phyloP scores from a whole-genome alignment of 2,329 filamentous ascomycete species.

The Hypomyces perniciosus region DNA sequence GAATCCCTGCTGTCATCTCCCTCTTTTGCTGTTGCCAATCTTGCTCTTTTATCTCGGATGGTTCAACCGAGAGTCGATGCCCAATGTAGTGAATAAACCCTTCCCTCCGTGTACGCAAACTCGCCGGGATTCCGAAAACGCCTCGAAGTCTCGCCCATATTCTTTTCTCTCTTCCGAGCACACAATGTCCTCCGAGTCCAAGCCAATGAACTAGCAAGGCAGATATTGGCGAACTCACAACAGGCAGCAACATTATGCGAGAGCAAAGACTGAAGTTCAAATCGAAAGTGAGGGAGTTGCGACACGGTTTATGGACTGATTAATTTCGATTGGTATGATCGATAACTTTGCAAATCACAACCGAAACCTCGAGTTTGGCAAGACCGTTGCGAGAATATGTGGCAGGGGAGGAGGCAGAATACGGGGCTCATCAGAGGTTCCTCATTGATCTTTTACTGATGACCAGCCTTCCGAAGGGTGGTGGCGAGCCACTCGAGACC shows the following conservation, averaged over 20 bases:
- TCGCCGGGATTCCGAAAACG: slow-evolving; percentile 18
- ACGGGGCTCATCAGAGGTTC: slow-evolving; percentile 28
- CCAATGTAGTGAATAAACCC: too few relatives aligned
- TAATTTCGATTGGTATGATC: slow-evolving; percentile 51
- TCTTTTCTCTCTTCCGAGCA: slow-evolving; percentile 4
- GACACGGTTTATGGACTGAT: slow-evolving; percentile 38
- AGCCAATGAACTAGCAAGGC: slow-evolving; percentile 1
- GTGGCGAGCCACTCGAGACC: slow-evolving; percentile 91
- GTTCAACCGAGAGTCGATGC: too few relatives aligned
- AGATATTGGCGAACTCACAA: slow-evolving; percentile 23
- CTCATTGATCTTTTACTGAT: slow-evolving; percentile 47
- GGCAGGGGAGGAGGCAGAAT: slow-evolving; percentile 32
- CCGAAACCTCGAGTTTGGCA: slow-evolving; percentile 44
- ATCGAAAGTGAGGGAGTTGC: slow-evolving; percentile 23
- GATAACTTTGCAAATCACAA: slow-evolving; percentile 54
- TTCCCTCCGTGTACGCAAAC: too few relatives aligned
- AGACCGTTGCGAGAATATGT: slow-evolving; percentile 36
- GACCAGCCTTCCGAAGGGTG: slow-evolving; percentile 70
- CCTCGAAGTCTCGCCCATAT: slow-evolving; percentile 13
- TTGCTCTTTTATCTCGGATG: slow-evolving; percentile 2
- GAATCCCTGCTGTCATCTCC: slow-evolving; percentile 4
- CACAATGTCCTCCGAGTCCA: slow-evolving; percentile 1
- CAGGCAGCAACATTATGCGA: slow-evolving; percentile 19
- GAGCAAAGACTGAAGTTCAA: slow-evolving; percentile 11
- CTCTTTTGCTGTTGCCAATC: slow-evolving; percentile 2